Evolutionary conservation across 2,329 filamentous ascomycete species (phyloP).

Genomic region (Myriosclerotinia scirpicola): DNA sequence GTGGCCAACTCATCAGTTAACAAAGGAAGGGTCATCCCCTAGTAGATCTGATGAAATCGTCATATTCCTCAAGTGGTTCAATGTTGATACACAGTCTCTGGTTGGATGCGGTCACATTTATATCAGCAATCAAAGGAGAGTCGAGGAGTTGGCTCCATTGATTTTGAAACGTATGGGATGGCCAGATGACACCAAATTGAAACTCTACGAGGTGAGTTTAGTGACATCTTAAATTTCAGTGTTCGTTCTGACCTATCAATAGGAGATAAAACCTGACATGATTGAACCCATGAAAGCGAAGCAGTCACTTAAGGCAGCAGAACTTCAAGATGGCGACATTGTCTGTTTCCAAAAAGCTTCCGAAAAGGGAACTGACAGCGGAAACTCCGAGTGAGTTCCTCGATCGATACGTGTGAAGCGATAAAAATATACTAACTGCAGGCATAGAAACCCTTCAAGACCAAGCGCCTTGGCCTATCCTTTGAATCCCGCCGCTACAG

Average conservation of each 20-base stretch:
- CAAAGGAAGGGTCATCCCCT: slow-evolving; percentile 55
- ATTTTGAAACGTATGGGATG: slow-evolving; percentile 86
- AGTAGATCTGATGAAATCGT: slow-evolving; percentile 66
- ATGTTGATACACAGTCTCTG: slow-evolving; percentile 72
- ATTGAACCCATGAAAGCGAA: slow-evolving; percentile 93
- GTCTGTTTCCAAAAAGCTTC: slow-evolving; percentile 80
- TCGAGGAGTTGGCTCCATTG: slow-evolving; percentile 75
- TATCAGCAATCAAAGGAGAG: slow-evolving; percentile 82
- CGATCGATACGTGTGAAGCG: not conserved
- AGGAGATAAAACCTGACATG: slow-evolving; percentile 97
- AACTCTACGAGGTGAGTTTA: slow-evolving; percentile 70
- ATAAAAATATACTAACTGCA: not conserved
- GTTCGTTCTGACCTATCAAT: slow-evolving; percentile 30
- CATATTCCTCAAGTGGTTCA: slow-evolving; percentile 91
- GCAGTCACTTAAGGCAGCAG: slow-evolving; percentile 82
- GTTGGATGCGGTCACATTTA: slow-evolving; percentile 81
- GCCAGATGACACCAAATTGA: slow-evolving; percentile 69
- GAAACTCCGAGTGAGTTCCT: slow-evolving; percentile 29
- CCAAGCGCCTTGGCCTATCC: not conserved
- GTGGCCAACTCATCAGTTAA: slow-evolving; percentile 66
- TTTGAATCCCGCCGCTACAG: not conserved
- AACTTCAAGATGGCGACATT: slow-evolving; percentile 96
- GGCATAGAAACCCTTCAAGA: not conserved
- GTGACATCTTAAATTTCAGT: not conserved
- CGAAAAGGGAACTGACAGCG: slow-evolving; percentile 55